Percentiles rank a stretch among this genome's conserved stretches.
These are phyloP conservation scores for Salix purpurea DNA, from an alignment of 345 rosid species.

Conservation along the genomic window DNA sequence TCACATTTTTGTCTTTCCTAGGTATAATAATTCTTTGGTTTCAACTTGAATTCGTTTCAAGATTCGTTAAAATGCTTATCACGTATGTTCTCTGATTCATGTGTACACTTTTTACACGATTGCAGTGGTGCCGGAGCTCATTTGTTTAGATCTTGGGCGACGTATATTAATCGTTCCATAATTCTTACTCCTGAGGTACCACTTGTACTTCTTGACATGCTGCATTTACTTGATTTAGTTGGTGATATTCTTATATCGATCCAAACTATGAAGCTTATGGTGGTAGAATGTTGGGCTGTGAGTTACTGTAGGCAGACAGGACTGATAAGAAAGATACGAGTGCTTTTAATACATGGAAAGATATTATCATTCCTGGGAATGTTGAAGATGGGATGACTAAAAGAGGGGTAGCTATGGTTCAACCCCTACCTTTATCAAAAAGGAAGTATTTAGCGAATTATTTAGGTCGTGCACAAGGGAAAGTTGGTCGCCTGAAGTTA, in stretches of 20 bases:
- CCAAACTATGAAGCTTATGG: background rate
- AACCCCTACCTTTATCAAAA: slow-evolving; percentile 70
- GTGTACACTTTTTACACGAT: background rate
- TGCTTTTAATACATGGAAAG: slow-evolving; percentile 98
- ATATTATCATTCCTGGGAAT: slow-evolving; percentile 91
- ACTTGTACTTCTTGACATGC: background rate
- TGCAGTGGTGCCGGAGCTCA: slow-evolving; percentile 62
- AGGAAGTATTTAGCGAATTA: slow-evolving; percentile 84
- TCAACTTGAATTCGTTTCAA: background rate
- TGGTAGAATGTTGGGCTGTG: slow-evolving; percentile 7
- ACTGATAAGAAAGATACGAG: slow-evolving; percentile 86
- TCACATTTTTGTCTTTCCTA: slow-evolving; percentile 89
- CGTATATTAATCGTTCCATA: slow-evolving; percentile 65
- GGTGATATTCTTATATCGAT: background rate
- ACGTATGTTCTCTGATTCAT: background rate
- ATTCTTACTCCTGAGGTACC: slow-evolving; percentile 81
- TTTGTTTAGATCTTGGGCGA: slow-evolving; percentile 74
- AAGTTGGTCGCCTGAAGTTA: slow-evolving; percentile 73
- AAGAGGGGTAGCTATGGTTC: slow-evolving; percentile 42
- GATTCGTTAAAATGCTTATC: background rate
- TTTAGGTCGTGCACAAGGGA: slow-evolving; percentile 91
- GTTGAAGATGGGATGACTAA: slow-evolving; percentile 85
- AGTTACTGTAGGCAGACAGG: slow-evolving; percentile 73
- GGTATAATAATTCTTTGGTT: slow-evolving; percentile 32
- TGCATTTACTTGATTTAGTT: background rate